Percentiles rank a stretch among this genome's conserved stretches.
These are phyloP conservation scores for Chionographis japonica DNA, from an alignment of 106 monocot species.

Conservation along the genomic window DNA sequence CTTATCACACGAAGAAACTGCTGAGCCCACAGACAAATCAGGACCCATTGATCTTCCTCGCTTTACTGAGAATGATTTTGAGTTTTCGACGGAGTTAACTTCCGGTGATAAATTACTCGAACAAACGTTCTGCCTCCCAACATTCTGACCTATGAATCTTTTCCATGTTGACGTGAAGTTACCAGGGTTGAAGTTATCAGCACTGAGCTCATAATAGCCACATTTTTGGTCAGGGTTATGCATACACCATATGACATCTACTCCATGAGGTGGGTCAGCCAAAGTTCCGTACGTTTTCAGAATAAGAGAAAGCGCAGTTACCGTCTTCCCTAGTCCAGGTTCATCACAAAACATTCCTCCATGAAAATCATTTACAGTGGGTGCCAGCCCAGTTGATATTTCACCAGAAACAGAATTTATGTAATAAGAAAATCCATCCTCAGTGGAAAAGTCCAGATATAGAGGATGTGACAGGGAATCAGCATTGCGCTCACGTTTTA, in stretches of 20 bases:
- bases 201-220: constrained; percentile 81
- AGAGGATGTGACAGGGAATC: constrained; percentile 60
- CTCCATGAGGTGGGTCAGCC: constrained; percentile 73
- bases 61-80: constrained; percentile 14
- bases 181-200: constrained; percentile 19
- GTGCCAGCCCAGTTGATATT: constrained; percentile 47
- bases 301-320: constrained; percentile 91
- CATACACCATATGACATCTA: constrained; percentile 73
- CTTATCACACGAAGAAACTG: constrained; percentile 14
- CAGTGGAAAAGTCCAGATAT: constrained; percentile 59
- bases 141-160: constrained; percentile 39
- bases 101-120: constrained; percentile 8
- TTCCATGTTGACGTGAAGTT: constrained; percentile 37
- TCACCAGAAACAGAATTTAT: constrained; percentile 75
- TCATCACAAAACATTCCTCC: constrained; percentile 99
- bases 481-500: constrained; percentile 62
- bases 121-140: constrained; percentile 19
- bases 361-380: constrained; percentile 65
- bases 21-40: constrained; percentile 5
- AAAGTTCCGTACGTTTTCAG: constrained; percentile 83
- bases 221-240: constrained; percentile 47
- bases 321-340: constrained; percentile 92
- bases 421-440: constrained; percentile 66
- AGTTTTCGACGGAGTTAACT: constrained; percentile 3
- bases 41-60: constrained; percentile 9